phyloP scores from a whole-genome alignment of 139 green algal genomes.

The Desmodesmus armatus region DNA sequence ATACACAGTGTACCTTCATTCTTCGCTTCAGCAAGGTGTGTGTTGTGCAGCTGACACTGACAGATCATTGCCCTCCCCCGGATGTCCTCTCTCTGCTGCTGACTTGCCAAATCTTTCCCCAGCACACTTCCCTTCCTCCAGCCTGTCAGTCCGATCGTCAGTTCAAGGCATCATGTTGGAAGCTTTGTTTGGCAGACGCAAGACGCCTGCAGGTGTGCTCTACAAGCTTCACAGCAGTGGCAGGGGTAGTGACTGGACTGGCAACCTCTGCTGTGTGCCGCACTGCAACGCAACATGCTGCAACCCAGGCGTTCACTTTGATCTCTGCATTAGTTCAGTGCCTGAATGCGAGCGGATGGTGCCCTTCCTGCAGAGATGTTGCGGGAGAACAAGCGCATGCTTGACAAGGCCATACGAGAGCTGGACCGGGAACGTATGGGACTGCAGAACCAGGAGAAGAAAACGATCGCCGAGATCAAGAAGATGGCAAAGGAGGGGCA shows the following conservation, averaged over 20 bases:
- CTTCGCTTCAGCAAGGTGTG: not conserved
- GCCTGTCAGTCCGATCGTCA: too few relatives aligned
- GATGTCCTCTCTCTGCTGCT: too few relatives aligned
- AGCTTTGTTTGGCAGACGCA: constrained; percentile 88
- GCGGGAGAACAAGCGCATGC: constrained; percentile 98
- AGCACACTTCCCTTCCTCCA: too few relatives aligned
- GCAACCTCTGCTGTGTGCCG: not conserved
- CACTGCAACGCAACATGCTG: too few relatives aligned
- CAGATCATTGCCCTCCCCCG: not conserved
- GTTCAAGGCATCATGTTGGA: constrained; percentile 54
- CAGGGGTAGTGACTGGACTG: too few relatives aligned
- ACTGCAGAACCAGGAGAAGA: constrained; percentile 88
- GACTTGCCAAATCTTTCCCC: too few relatives aligned
- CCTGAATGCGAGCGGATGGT: too few relatives aligned
- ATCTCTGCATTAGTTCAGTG: not conserved
- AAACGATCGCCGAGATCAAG: constrained; percentile 96
- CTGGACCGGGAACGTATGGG: constrained; percentile 86
- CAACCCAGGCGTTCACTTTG: not conserved
- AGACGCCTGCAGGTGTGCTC: constrained; percentile 68
- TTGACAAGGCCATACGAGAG: constrained; percentile 98
- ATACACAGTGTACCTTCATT: too few relatives aligned
- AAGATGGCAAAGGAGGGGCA: constrained; percentile 97
- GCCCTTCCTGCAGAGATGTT: constrained; percentile 93
- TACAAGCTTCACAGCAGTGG: not conserved
- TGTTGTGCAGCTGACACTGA: not conserved